phyloP scores from a whole-genome alignment of 1,284 basidiomycete species.

The Exobasidium cylindrosporum region DNA sequence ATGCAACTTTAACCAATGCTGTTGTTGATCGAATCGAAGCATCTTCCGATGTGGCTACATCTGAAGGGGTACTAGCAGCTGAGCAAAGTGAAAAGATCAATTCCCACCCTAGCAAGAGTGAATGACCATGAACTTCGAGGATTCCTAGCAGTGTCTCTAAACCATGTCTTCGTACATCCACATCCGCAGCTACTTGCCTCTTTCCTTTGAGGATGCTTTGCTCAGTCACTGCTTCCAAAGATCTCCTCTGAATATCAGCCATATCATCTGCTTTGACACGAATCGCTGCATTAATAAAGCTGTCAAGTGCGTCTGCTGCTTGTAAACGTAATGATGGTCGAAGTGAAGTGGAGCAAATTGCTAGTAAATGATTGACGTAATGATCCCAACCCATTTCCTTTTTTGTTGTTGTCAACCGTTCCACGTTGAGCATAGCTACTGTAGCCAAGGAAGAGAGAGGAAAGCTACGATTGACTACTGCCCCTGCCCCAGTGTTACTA shows the following conservation, averaged over 20 bases:
- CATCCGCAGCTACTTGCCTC: constrained; percentile 47
- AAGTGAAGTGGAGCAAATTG: constrained; percentile 68
- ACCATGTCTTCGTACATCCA: constrained; percentile 79
- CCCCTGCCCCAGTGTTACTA: background rate
- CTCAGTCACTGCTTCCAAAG: constrained; percentile 74
- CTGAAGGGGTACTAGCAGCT: constrained; percentile 24
- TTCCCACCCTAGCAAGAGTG: constrained; percentile 85
- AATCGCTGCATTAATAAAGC: constrained; percentile 69
- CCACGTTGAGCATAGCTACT: constrained; percentile 76
- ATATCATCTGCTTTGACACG: constrained; percentile 60
- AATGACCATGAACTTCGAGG: constrained; percentile 84
- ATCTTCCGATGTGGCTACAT: background rate
- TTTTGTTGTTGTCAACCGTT: constrained; percentile 70
- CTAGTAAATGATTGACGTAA: constrained; percentile 73
- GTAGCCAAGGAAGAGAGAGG: constrained; percentile 63
- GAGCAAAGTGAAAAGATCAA: constrained; percentile 75
- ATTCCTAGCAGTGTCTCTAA: constrained; percentile 80
- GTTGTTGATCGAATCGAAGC: constrained; percentile 19
- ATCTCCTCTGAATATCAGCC: constrained; percentile 68
- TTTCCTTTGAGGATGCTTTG: constrained; percentile 68
- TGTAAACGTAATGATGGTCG: constrained; percentile 79
- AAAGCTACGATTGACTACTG: constrained; percentile 3
- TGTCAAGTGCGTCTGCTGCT: constrained; percentile 79
- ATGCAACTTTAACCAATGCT: constrained; percentile 73
- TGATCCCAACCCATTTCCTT: constrained; percentile 81